These are phyloP conservation scores for Kluyveromyces nonfermentans DNA, from an alignment of 805 yeast genomes.

Conservation along the genomic window DNA sequence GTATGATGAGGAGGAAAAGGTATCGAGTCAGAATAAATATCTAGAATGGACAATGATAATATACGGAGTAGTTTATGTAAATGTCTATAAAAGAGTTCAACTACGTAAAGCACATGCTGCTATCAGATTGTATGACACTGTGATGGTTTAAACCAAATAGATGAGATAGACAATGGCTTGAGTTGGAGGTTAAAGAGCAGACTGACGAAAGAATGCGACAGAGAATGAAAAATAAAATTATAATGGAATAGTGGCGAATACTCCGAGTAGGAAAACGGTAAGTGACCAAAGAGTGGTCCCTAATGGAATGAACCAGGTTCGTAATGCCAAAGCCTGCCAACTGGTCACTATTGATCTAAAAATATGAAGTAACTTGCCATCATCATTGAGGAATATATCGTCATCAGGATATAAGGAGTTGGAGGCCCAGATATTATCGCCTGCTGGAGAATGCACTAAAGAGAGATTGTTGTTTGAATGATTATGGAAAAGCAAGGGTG, in stretches of 20 bases:
- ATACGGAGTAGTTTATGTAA: too few species aligned
- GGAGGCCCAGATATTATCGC: background rate
- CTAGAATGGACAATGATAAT: background rate
- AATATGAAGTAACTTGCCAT: constrained; percentile 6
- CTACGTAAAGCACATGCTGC: background rate
- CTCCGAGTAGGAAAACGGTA: constrained; percentile 5
- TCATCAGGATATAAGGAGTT: background rate
- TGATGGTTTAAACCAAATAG: background rate
- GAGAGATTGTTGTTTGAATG: background rate
- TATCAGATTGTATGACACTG: background rate
- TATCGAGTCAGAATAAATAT: too few species aligned
- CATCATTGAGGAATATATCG: constrained; percentile 3
- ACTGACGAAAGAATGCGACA: background rate
- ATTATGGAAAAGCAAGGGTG: background rate
- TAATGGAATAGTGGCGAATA: constrained; percentile 8
- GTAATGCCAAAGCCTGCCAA: constrained; percentile 10
- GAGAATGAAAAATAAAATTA: too few species aligned
- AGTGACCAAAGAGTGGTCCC: constrained; percentile 7
- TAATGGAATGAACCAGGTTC: constrained; percentile 5
- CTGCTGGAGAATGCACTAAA: background rate
- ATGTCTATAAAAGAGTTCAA: too few species aligned
- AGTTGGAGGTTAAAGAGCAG: background rate
- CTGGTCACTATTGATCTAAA: constrained; percentile 6
- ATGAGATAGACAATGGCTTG: background rate
- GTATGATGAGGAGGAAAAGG: background rate